Evolutionary conservation across 345 rosid genomes (phyloP).

Genomic region (Salix udensis): DNA sequence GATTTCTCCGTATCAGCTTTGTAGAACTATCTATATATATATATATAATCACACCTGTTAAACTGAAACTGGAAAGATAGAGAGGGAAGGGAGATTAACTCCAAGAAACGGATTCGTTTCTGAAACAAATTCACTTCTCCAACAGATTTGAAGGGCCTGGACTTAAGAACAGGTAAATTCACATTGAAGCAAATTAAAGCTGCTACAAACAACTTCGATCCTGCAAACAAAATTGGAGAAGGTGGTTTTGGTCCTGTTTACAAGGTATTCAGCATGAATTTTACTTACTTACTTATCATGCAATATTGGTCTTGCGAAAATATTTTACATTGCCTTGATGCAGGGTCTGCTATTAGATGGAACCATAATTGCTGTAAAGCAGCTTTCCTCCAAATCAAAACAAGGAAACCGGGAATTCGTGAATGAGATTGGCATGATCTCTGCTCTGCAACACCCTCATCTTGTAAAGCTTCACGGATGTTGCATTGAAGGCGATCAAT

Average conservation of each 20-base stretch:
- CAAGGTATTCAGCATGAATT: constrained; percentile 31
- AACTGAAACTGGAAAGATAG: too few relatives aligned
- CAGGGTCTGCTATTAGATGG: constrained; percentile 63
- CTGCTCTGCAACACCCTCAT: constrained; percentile 69
- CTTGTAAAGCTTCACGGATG: constrained; percentile 65
- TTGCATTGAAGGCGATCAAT: constrained; percentile 59
- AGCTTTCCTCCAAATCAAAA: constrained; percentile 62
- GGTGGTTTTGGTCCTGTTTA: constrained; percentile 63
- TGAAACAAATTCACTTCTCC: background rate
- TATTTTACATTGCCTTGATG: too few relatives aligned
- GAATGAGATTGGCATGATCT: constrained; percentile 63
- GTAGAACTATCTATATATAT: too few relatives aligned
- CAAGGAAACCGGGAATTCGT: constrained; percentile 74
- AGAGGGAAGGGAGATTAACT: too few relatives aligned
- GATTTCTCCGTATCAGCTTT: too few relatives aligned
- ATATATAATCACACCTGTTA: too few relatives aligned
- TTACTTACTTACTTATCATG: background rate
- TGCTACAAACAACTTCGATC: constrained; percentile 48
- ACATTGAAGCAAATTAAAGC: constrained; percentile 45
- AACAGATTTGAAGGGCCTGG: constrained; percentile 18
- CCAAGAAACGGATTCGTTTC: too few relatives aligned
- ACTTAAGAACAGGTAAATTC: constrained; percentile 26
- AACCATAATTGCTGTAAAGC: constrained; percentile 61
- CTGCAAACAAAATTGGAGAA: constrained; percentile 54
- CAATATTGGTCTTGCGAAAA: too few relatives aligned